Conservation (phyloP, 768 basidiomycete genomes). For the Psilocybe azurescens region DNA sequence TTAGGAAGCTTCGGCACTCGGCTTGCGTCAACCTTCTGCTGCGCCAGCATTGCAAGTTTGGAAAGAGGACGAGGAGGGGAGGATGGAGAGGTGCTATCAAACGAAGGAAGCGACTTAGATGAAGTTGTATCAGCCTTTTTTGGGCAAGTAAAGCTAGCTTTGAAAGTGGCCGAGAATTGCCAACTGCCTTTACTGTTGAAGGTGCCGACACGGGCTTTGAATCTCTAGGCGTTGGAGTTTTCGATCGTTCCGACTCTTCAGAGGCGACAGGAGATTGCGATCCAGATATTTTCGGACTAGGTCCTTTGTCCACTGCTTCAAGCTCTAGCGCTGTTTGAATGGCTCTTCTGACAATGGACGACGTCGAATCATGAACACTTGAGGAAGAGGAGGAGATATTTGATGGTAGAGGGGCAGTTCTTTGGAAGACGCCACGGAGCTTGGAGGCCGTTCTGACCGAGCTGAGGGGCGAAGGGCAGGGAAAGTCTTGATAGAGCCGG, state of each 20-base stretch:
- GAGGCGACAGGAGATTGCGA: constrained; percentile 20
- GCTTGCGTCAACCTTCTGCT: constrained; percentile 50
- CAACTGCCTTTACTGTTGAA: constrained; percentile 5
- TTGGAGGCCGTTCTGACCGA: constrained; percentile 51
- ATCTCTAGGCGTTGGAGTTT: constrained; percentile 26
- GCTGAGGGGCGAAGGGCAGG: constrained; percentile 72
- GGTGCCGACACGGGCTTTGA: not conserved
- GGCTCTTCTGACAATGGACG: constrained; percentile 67
- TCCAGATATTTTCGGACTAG: constrained; percentile 23
- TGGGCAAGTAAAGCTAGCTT: constrained; percentile 73
- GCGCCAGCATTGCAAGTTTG: constrained; percentile 77
- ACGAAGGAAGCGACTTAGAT: constrained; percentile 24
- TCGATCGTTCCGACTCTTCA: constrained; percentile 23
- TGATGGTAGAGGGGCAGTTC: constrained; percentile 30
- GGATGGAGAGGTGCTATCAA: constrained; percentile 29
- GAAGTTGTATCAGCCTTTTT: constrained; percentile 42
- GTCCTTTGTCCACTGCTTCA: constrained; percentile 54
- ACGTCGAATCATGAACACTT: constrained; percentile 50
- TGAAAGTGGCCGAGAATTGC: constrained; percentile 27
- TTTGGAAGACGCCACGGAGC: constrained; percentile 38
- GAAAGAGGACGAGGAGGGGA: constrained; percentile 53
- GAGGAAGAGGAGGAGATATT: constrained; percentile 18
- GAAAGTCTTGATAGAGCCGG: constrained; percentile 74
- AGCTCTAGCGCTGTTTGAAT: constrained; percentile 70
- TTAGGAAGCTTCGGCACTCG: constrained; percentile 54